These are phyloP conservation scores for Primulina eburnea DNA, from an alignment of 257 asterid genomes.

Conservation along the genomic window DNA sequence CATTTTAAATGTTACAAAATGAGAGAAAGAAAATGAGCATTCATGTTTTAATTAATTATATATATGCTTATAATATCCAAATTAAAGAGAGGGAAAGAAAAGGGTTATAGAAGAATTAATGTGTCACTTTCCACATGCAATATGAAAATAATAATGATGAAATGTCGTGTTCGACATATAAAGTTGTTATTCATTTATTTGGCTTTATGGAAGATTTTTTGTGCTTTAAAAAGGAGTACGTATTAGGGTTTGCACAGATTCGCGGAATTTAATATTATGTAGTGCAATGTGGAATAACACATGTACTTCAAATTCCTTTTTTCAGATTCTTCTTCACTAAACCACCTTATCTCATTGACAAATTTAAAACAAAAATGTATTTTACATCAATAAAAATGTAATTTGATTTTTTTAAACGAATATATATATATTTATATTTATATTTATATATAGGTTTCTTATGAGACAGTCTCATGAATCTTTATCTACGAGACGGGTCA, in stretches of 20 bases:
- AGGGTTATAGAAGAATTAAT: background rate
- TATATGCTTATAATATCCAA: no score
- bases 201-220: conserved; percentile 24
- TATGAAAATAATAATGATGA: conserved; percentile 15
- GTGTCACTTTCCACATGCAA: conserved; percentile 39
- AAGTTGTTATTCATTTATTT: conserved; percentile 27
- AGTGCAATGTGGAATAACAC: conserved; percentile 23
- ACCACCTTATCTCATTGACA: background rate
- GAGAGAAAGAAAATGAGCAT: no score
- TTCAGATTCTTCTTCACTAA: conserved; percentile 16
- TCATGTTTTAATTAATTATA: no score
- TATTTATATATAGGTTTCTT: no score
- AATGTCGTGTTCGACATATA: conserved; percentile 18
- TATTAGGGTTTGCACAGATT: conserved; percentile 34
- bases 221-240: conserved; percentile 7
- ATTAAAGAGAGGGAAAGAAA: background rate
- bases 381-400: no score
- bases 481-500: no score
- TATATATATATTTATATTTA: no score
- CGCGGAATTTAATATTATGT: conserved; percentile 32
- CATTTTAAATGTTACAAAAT: no score
- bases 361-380: no score
- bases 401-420: no score
- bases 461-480: no score
- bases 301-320: conserved; percentile 11